phyloP scores from a whole-genome alignment of 331 rosid genomes.

The Malus hybrid region DNA sequence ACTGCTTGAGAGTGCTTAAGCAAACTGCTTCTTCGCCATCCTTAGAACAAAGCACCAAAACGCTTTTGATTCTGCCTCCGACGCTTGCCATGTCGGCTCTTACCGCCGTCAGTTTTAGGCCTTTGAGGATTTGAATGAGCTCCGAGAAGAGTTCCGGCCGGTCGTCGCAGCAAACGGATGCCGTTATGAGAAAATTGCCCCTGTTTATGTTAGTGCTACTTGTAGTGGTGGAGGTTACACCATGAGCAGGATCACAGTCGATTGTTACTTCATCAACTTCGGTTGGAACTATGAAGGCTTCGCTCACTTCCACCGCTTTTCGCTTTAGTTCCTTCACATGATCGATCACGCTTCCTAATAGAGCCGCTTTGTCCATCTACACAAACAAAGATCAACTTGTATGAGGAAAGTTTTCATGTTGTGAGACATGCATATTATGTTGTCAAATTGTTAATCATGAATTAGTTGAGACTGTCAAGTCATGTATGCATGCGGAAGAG shows the following conservation, averaged over 20 bases:
- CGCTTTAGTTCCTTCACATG: conserved; percentile 82
- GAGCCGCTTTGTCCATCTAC: conserved; percentile 98
- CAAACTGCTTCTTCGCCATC: conserved; percentile 46
- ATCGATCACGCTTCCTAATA: conserved; percentile 83
- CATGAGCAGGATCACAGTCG: conserved; percentile 33
- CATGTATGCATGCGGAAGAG: neutral
- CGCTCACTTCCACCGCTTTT: conserved; percentile 68
- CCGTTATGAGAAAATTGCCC: conserved; percentile 39
- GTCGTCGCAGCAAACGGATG: conserved; percentile 91
- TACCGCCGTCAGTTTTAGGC: conserved; percentile 54
- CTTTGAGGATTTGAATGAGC: conserved; percentile 67
- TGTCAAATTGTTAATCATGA: neutral
- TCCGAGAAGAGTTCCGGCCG: conserved; percentile 78
- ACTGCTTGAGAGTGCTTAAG: conserved; percentile 57
- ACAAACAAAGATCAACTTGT: neutral
- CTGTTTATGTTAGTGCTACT: neutral
- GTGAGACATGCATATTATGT: neutral
- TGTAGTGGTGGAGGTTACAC: conserved; percentile 14
- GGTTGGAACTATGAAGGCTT: conserved; percentile 53
- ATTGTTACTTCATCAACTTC: conserved; percentile 74
- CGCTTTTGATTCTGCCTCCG: conserved; percentile 76
- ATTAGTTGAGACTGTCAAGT: too few species aligned
- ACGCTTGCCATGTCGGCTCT: conserved; percentile 77
- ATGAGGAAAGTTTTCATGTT: neutral
- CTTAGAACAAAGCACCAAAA: conserved; percentile 61